A percentile compares a stretch with the other conserved stretches of the same genome.
Evolutionary conservation across 2,329 filamentous ascomycete species (phyloP).

Genomic region (Pleomassaria siparia): DNA sequence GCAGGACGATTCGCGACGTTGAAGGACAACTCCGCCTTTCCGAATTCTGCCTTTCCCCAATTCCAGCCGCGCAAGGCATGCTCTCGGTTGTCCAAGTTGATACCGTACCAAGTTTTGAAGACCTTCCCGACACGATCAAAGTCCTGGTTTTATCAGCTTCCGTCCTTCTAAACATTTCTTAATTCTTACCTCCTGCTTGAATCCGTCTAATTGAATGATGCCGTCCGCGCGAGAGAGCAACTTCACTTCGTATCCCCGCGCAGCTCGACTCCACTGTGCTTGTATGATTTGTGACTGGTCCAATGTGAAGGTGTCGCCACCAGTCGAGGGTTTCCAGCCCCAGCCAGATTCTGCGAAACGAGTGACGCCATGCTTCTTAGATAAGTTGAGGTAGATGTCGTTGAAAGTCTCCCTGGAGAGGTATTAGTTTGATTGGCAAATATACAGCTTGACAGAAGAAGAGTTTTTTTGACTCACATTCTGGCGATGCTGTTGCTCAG

Average conservation of each 20-base stretch:
- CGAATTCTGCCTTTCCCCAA: constrained; percentile 98
- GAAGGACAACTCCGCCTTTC: constrained; percentile 91
- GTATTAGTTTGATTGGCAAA: background rate
- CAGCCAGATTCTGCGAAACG: constrained; percentile 92
- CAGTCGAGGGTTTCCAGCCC: constrained; percentile 88
- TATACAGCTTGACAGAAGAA: background rate
- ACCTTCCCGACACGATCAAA: constrained; percentile 87
- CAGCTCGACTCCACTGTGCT: constrained; percentile 92
- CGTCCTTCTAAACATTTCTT: background rate
- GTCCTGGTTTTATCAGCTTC: constrained; percentile 58
- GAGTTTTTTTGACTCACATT: background rate
- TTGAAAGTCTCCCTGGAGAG: constrained; percentile 82
- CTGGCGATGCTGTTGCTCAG: background rate
- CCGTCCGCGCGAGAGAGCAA: constrained; percentile 81
- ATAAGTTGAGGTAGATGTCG: constrained; percentile 94
- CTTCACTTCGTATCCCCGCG: constrained; percentile 92
- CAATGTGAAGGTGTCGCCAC: constrained; percentile 90
- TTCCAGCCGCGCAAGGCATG: constrained; percentile 97
- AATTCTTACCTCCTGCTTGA: constrained; percentile 71
- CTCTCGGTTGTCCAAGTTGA: constrained; percentile 87
- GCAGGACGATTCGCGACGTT: constrained; percentile 95
- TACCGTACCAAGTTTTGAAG: constrained; percentile 98
- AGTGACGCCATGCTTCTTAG: constrained; percentile 88
- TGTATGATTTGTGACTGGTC: constrained; percentile 81
- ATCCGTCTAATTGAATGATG: constrained; percentile 92